These are phyloP conservation scores for Alternaria triticimaculans DNA, from an alignment of 2,329 filamentous ascomycete species.

Conservation along the genomic window DNA sequence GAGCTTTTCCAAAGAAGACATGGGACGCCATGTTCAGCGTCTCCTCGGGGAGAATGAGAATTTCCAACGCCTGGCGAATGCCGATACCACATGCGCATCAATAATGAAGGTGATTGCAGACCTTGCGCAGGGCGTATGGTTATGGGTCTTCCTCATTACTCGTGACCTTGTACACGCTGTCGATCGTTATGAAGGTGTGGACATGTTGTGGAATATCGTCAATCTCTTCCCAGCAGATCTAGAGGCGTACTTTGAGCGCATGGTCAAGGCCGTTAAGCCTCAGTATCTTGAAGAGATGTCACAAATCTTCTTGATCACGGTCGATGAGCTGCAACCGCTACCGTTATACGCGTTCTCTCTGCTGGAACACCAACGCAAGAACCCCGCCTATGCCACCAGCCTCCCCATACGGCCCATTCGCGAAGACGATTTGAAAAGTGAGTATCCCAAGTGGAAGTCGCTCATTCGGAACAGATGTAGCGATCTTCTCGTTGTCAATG, in stretches of 20 bases:
- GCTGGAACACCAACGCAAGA: constrained; percentile 7
- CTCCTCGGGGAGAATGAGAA: not conserved
- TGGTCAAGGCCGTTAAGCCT: constrained; percentile 12
- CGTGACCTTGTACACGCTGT: not conserved
- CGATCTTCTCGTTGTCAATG: constrained; percentile 24
- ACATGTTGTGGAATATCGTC: constrained; percentile 12
- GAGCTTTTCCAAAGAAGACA: not conserved
- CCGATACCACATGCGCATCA: not conserved
- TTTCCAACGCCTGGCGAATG: not conserved
- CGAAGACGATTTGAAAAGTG: not conserved
- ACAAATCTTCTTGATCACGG: constrained; percentile 17
- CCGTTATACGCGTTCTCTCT: constrained; percentile 15
- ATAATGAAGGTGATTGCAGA: constrained; percentile 7
- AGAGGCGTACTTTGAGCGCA: constrained; percentile 19
- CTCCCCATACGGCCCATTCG: not conserved
- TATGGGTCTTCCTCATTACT: constrained; percentile 27
- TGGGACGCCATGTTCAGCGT: not conserved
- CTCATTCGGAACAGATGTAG: constrained; percentile 23
- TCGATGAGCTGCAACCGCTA: constrained; percentile 1
- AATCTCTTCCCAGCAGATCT: constrained; percentile 18
- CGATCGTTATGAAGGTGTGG: constrained; percentile 6
- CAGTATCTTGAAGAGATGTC: constrained; percentile 17
- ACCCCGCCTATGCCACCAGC: constrained; percentile 4
- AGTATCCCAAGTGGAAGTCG: constrained; percentile 5
- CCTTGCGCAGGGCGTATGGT: constrained; percentile 21